Evolutionary conservation across 2,329 filamentous ascomycete genomes (phyloP), one percentile per base, ranked within the genome.

Genomic region (Sclerotinia nivalis): DNA sequence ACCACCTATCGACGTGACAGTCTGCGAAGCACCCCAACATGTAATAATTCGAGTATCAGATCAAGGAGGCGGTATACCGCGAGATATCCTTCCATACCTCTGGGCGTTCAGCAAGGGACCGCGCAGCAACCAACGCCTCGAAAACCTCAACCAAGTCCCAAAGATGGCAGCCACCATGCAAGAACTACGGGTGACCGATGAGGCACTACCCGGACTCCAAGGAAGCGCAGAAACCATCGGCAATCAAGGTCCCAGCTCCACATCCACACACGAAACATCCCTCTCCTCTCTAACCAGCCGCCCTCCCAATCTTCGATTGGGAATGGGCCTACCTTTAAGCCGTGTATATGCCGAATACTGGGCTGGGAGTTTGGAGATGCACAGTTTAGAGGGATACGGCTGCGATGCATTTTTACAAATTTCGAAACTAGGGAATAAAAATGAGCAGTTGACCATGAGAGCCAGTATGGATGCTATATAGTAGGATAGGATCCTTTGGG

Each of bases 31-130:
- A 4, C 88, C 91, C 47, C 93, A 98, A 79, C 93, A 98, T 81
- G 93, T 98, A 76, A 97, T 97, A 73, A 94, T 99, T 80, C 89
- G 96, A 55, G 93, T 99, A 56, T 98, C 94, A 0, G 96, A 99
- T 78, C 93, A 93, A 79, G 96, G 95, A 62, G 96, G 96, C 72
- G 96, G 96, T 49, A 93, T 99, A 68, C 90, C 93, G 0, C 88
- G 89, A 62, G 92, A 96, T 56, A 88, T 95, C 70, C 83, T 97
- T 31, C 94, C 95, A 0, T 91, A 96, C 78, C 85, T 99, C 8
- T 99, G 96, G 96, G 97, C 93, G 37, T 99, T 99, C 79, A 93
- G 90, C 81, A 98, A 98, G 81, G 95, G 95, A 0, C 93, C 94
- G 2, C 88, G 93, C 49, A 91, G 89, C 70, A 85, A 90, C 74